Evolutionary conservation across 495 filamentous ascomycete genomes (phyloP), one percentile per base, ranked within the genome.

Genomic region (Thozetella sp.): DNA sequence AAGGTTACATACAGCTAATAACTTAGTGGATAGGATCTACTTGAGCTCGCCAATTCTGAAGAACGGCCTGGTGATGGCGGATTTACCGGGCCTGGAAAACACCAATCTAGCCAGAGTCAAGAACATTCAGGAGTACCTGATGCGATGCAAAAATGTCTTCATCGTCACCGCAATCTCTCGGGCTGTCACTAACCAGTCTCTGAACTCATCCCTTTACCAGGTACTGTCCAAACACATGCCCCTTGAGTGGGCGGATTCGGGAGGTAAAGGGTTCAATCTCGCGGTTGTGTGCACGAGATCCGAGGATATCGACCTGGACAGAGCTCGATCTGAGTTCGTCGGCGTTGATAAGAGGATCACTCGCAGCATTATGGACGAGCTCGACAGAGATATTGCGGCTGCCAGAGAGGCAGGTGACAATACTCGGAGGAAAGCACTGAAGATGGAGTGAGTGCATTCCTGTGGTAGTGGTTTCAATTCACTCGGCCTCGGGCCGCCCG

Each of bases 61-160:
- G 57, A 64, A 59, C 17, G 67, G 67, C 13, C 30, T 68, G 54
- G 54, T 70, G 6, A 59, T 70, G 25, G 65, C 67, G 26, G 67
- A 70, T 55, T 57, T 70, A 37, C 67, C 67, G 25, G 62, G 65
- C 27, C 53, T 68, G 34, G 63, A 66, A 53, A 63, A 68, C 50
- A 66, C 62, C 25, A 68, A 68, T 59, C 51, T 72, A 13, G 69
- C 67, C 51, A 63, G 67, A 51, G 69, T 72, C 19, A 45, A 59
- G 60, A 63, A 63, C 50, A 65, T 67, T 25, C 65, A 72, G 30
- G 57, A 61, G 4, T 72, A 72, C 52, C 67, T 72, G 30, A 57
- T 66, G 25, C 63, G 60, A 37, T 66, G 67, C 59, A 65, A 72
- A 25, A 59, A 67, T 25, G 50, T 72, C 12, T 70, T 72, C 26